Percentiles rank a stretch among this genome's conserved stretches.
phyloP scores from a whole-genome alignment of 768 basidiomycete species.

The Gloeophyllum trabeum region DNA sequence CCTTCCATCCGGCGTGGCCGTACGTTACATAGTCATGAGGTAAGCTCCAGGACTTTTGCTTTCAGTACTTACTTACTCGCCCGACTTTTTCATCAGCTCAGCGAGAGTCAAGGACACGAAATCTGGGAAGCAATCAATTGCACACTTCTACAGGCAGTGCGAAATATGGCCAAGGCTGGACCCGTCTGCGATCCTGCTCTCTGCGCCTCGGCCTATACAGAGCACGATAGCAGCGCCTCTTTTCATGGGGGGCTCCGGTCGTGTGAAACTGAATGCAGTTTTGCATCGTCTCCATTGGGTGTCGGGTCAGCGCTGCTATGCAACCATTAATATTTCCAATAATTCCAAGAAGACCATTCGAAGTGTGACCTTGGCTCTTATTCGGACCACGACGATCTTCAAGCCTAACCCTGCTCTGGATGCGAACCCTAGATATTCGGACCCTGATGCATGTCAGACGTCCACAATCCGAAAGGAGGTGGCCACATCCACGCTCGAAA shows the following conservation, averaged over 20 bases:
- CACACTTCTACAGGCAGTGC: constrained; percentile 83
- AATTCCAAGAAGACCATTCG: constrained; percentile 59
- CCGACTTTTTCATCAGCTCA: constrained; percentile 30
- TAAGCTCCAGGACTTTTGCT: too few species aligned
- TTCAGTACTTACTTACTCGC: too few species aligned
- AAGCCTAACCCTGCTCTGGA: constrained; percentile 35
- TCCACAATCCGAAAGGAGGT: constrained; percentile 52
- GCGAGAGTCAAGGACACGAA: constrained; percentile 62
- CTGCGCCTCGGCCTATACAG: constrained; percentile 47
- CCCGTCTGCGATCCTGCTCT: constrained; percentile 45
- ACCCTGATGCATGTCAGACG: constrained; percentile 54
- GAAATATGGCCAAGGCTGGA: constrained; percentile 72
- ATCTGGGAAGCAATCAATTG: constrained; percentile 55
- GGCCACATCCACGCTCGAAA: constrained; percentile 52
- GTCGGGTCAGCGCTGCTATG: constrained; percentile 68
- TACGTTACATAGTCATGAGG: constrained; percentile 77
- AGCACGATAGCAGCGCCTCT: constrained; percentile 42
- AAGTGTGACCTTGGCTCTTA: constrained; percentile 46
- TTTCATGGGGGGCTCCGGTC: constrained; percentile 53
- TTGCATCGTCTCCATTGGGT: constrained; percentile 72
- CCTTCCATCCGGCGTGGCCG: constrained; percentile 43
- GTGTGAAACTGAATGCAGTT: constrained; percentile 52
- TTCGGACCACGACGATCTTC: constrained; percentile 59
- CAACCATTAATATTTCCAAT: constrained; percentile 56
- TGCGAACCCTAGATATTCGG: constrained; percentile 15